These are phyloP conservation scores for Calonectria naviculata DNA, from an alignment of 2,329 filamentous ascomycete genomes.

Conservation along the genomic window DNA sequence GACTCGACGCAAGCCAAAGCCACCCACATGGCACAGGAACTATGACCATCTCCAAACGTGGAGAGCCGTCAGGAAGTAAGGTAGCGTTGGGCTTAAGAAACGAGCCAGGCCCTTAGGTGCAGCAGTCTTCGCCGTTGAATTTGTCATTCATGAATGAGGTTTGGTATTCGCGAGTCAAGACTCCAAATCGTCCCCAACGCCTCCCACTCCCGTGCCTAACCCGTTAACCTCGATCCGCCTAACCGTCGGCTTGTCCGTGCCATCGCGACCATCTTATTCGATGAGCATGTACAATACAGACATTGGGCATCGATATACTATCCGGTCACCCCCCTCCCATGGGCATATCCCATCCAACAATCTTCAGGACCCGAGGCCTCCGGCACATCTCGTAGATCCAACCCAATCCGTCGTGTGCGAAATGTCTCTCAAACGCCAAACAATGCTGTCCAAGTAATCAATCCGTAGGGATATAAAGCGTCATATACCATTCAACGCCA, in stretches of 20 bases:
- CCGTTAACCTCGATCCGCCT: neutral
- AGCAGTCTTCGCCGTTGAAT: neutral
- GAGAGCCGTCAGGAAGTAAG: neutral
- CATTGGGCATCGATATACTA: neutral
- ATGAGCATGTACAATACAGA: neutral
- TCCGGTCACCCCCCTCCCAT: neutral
- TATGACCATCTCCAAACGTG: neutral
- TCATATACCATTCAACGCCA: neutral
- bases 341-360: neutral
- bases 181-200: neutral
- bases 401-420: neutral
- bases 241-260: neutral
- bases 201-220: neutral
- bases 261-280: neutral
- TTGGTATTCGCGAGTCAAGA: constrained; percentile 1
- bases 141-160: neutral
- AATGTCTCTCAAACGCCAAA: constrained; percentile 35
- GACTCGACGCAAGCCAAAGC: neutral
- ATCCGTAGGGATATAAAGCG: constrained; percentile 14
- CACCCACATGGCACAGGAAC: neutral
- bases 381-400: constrained; percentile 16
- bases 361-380: neutral
- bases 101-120: neutral
- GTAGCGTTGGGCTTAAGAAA: neutral
- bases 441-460: constrained; percentile 34